A percentile compares a stretch with the other conserved stretches of the same genome.
Evolutionary conservation across 164 flowering plant genomes (phyloP).

Genomic region (Macadamia integrifolia): DNA sequence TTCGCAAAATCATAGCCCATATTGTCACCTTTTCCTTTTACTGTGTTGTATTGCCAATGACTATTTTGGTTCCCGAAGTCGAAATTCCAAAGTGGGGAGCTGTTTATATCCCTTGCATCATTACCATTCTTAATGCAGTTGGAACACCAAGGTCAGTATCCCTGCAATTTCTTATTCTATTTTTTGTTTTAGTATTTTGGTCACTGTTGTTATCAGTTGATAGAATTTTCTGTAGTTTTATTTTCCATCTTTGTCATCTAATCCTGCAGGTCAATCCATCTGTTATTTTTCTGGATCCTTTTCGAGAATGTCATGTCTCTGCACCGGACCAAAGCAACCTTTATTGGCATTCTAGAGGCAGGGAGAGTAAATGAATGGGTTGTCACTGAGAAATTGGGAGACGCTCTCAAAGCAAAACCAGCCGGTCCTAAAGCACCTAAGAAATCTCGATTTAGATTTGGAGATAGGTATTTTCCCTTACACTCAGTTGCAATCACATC

Average conservation of each 20-base stretch:
- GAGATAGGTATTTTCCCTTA: slow-evolving; percentile 46
- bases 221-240: background rate
- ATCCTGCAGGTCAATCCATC: slow-evolving; percentile 71
- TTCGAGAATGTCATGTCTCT: slow-evolving; percentile 98
- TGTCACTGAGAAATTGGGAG: slow-evolving; percentile 94
- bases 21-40: slow-evolving; percentile 80
- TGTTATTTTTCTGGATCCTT: slow-evolving; percentile 86
- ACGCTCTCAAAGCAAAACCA: slow-evolving; percentile 48
- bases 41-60: slow-evolving; percentile 80
- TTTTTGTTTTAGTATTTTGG: no score
- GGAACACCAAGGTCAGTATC: slow-evolving; percentile 81
- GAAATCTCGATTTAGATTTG: slow-evolving; percentile 35
- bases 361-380: slow-evolving; percentile 97
- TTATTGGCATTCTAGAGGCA: slow-evolving; percentile 81
- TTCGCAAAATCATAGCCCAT: slow-evolving; percentile 86
- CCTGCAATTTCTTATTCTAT: background rate
- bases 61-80: slow-evolving; percentile 85
- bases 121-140: slow-evolving; percentile 85
- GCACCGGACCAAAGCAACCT: slow-evolving; percentile 90
- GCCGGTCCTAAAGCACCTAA: slow-evolving; percentile 27
- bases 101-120: slow-evolving; percentile 81
- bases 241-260: background rate
- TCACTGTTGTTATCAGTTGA: background rate
- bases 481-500: background rate
- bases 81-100: slow-evolving; percentile 91